Evolutionary conservation across 768 basidiomycete genomes (phyloP), one percentile per base, ranked within the genome.

Genomic region (Rhodotorula diobovata): DNA sequence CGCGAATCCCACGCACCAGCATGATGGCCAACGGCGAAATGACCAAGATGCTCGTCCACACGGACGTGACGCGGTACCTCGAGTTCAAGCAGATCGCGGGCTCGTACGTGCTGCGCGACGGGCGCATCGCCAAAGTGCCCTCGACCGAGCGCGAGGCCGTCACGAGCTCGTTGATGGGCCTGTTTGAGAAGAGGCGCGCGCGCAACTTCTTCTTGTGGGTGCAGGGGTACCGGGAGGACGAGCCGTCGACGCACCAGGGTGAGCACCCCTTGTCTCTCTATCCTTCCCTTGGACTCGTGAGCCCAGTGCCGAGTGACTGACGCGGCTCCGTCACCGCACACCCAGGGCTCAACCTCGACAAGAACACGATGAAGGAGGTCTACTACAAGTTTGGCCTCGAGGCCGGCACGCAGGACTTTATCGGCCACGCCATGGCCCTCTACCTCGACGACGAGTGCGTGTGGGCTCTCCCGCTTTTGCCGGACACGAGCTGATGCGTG

Each of bases 41-140:
- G 79, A 96, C 94, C 63, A 90, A 89, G 82, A 98, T 99, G 82
- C 89, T 99, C 73, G 93, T 99, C 53, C 94, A 98, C 84, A 98
- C 96, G 74, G 93, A 99, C 80, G 96, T 99, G 72, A 94, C 91
- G 53, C 89, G 93, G 71, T 99, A 99, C 82, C 89, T 99, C 78
- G 96, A 98, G 80, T 99, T 99, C 85, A 99, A 98, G 84, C 95
- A 97, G 83, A 97, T 99, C 82, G 93, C 96, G 0, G 96, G 95
- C 64, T 93, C 91, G 80, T 99, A 89, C 82, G 96, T 99, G 69
- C 97, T 93, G 81, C 89, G 95, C 64, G 95, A 98, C 81, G 93
- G 93, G 61, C 90, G 82, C 82, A 96, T 99, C 82, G 92, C 91
- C 71, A 99, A 99, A 82, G 96, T 99, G 18, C 96, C 96, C 43